phyloP scores from a whole-genome alignment of 345 rosid genomes.

The Boechera stricta region DNA sequence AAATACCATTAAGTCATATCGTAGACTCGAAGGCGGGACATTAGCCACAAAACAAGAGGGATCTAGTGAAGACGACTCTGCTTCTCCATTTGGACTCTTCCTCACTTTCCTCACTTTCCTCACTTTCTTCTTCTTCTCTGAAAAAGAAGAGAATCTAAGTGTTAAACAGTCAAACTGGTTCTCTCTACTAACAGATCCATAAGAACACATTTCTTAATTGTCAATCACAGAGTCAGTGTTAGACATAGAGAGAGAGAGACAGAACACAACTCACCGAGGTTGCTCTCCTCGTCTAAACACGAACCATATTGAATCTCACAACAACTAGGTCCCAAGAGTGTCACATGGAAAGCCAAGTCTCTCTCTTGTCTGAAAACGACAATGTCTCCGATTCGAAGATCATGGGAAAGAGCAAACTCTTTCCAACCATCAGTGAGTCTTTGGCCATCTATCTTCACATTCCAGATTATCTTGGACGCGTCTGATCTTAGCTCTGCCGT shows the following conservation, averaged over 20 bases:
- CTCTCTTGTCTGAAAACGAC: constrained; percentile 31
- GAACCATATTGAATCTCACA: constrained; percentile 34
- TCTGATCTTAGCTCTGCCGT: constrained; percentile 8
- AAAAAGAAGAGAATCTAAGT: neutral
- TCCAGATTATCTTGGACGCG: constrained; percentile 1
- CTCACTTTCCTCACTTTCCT: constrained; percentile 8
- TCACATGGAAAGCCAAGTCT: constrained; percentile 31
- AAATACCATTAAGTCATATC: constrained; percentile 16
- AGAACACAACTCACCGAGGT: constrained; percentile 23
- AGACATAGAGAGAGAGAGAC: neutral
- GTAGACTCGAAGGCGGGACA: neutral
- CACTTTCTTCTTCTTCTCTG: constrained; percentile 21
- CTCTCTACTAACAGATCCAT: neutral
- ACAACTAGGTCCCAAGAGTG: constrained; percentile 26
- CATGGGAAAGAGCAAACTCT: constrained; percentile 30
- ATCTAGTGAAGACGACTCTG: constrained; percentile 13
- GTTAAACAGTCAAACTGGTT: neutral
- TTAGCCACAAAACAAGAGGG: constrained; percentile 14
- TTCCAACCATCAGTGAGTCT: constrained; percentile 38
- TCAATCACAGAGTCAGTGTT: neutral
- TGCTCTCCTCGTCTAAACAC: neutral
- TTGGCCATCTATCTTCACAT: constrained; percentile 35
- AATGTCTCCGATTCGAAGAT: constrained; percentile 33
- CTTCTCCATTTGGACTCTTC: constrained; percentile 11
- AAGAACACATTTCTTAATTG: neutral